Base-by-base conservation (phyloP, 352 stramenopile species). In the Globisporangium iwayamae region DNA sequence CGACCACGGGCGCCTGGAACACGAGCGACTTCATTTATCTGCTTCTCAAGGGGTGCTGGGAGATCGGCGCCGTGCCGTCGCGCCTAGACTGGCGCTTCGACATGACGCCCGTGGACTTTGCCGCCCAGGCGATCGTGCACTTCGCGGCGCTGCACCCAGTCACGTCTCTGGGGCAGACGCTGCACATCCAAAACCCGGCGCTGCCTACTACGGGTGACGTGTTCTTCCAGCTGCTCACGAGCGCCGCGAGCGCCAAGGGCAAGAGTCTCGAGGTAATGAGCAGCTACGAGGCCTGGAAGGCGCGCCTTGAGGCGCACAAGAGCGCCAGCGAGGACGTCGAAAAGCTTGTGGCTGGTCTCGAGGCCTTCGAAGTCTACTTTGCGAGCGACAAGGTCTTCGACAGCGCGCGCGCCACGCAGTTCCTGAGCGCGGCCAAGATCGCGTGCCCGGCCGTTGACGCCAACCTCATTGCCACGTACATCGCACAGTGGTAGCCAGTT, bases 101-200 rank as follows among this genome's bases (percentile, higher is more conserved):
- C 66, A 81, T 96, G 73, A 98, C 92, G n/a, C 90, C 92, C 1
- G 89, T 97, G 38, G 87, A 98, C 71, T 97, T 96, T 70, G 91
- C 91, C 9, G 88, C 90, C 20, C 83, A 79, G 38, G 83, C 90
- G 34, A 89, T 98, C 36, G 79, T 94, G 39, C 76, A 94, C 63
- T 81, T 97, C 43, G 68, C 76, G n/a, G 81, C 72, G 32, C 61
- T 84, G 25, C 76, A 74, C 56, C 81, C 83, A 5, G 74, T 71
- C 25, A 75, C 81, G 25, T 69, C 78, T 22, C 68, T 92, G 1
- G 83, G 83, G 6, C 76, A 88, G 67, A 88, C 83, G 57, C 71
- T 92, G 55, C 83, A 90, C 71, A 89, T 92, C 57, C 83, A 92
- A 66, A 92, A 89, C 71, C 67, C 76, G 0, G 65, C 67, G 10